These are phyloP conservation scores for Alternaria brassicicola DNA, from an alignment of 2,329 filamentous ascomycete species.

Conservation along the genomic window DNA sequence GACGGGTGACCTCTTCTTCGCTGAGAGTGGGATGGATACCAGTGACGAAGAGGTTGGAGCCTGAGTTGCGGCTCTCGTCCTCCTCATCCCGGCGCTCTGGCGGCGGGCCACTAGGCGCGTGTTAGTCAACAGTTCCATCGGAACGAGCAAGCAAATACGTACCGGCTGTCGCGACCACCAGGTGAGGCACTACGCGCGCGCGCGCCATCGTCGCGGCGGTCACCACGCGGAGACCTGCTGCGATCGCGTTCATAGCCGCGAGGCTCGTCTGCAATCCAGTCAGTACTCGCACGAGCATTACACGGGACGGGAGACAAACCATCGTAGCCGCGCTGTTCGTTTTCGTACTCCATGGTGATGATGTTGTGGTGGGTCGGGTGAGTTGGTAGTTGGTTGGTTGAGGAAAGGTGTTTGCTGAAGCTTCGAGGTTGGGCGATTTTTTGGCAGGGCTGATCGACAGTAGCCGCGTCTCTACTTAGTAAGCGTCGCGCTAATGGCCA, in stretches of 20 bases:
- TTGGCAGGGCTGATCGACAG: conserved; percentile 43
- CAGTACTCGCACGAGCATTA: conserved; percentile 21
- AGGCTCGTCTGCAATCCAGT: conserved; percentile 58
- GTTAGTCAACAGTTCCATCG: conserved; percentile 26
- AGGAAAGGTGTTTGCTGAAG: conserved; percentile 32
- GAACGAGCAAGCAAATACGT: conserved; percentile 15
- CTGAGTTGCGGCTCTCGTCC: conserved; percentile 85
- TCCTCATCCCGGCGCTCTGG: conserved; percentile 66
- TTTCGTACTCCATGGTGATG: conserved; percentile 68
- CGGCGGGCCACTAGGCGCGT: conserved; percentile 52
- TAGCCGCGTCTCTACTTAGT: conserved; percentile 37
- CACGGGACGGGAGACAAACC: conserved; percentile 55
- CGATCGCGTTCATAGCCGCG: conserved; percentile 69
- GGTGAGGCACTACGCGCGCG: conserved; percentile 70
- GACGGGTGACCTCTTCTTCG: conserved; percentile 87
- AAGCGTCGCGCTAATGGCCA: conserved; percentile 36
- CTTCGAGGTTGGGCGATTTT: conserved; percentile 31
- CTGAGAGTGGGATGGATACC: conserved; percentile 92
- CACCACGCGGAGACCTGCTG: conserved; percentile 67
- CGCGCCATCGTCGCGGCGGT: conserved; percentile 60
- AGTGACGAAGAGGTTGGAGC: conserved; percentile 98
- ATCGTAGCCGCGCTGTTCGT: conserved; percentile 69
- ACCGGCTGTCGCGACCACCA: conserved; percentile 59
- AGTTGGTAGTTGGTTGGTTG: conserved; percentile 26
- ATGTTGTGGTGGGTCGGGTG: conserved; percentile 40